Evolutionary conservation across 2,329 filamentous ascomycete species (phyloP), one percentile per base, ranked within the genome.

Genomic region (Arthroderma sp.): DNA sequence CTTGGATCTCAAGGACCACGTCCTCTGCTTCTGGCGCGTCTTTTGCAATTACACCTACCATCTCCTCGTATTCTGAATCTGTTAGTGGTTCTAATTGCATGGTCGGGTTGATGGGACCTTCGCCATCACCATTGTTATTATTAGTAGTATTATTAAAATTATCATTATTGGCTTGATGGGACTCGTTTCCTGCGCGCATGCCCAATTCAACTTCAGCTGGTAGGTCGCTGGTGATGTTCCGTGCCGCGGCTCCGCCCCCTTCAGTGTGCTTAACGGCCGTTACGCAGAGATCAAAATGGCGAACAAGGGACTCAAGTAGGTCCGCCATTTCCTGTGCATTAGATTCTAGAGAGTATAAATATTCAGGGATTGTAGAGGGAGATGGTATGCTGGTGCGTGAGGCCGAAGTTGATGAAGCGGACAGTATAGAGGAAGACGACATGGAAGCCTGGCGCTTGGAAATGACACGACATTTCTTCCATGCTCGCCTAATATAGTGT

Each of bases 211-310:
- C 55, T 60, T 72, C 56, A 61, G 75, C 62, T 34, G 68, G 68
- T 29, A 74, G 74, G 52, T 84, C 81, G 37, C 80, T 81, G 0
- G 78, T 64, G 36, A 70, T 81, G 50, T 78, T 81, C 42, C 76
- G 74, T 7, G 80, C 76, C 4, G 81, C 82, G 38, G 80, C 69
- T 4, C 79, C 78, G 4, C 81, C 83, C 29, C 83, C 83, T 65
- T 94, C 87, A 3, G 88, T 95, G 42, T 89, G 86, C 48, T 87
- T 84, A 37, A 95, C 81, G 1, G 89, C 89, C 1, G 82, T 89
- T 9, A 94, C 85, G 61, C 89, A 95, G 51, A 94, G 77, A 61
- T 96, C 89, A 59, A 94, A 95, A 64, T 96, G 89, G 28, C 75
- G 77, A 5, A 86, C 87, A 3, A 96, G 69, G 1, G 83, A 86